Base-by-base conservation (phyloP, 2,329 filamentous ascomycete genomes). In the Plectosphaerella sp. region DNA sequence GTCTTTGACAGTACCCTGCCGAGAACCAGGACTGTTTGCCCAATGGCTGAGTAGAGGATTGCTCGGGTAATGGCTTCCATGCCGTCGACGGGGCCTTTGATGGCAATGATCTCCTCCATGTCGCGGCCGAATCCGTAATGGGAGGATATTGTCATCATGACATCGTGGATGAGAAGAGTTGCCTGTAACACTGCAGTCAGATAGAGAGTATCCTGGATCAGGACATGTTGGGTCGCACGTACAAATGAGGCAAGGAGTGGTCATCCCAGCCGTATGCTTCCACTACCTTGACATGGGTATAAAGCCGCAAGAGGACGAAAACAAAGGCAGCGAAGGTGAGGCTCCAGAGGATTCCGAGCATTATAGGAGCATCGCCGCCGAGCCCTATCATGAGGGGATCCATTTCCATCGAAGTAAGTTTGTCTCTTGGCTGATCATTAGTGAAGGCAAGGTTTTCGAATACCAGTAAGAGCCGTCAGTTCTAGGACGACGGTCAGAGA, bases 241-340 rank as follows among this genome's bases (percentile, higher is more conserved):
- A 56, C 54, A 11, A 54, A 56, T 3, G 52, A 37, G 11, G 53
- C 25, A 28, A 56, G 41, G 54, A 52, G 6, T 56, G 54, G 47
- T 56, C 54, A 35, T 56, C 52, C 18, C 54, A 49, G 15, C 54
- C 54, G 15, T 56, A 56, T 2, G 54, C 52, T 33, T 52, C 45
- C 7, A 56, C 47, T 8, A 56, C 36, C 20, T 37, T 36, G 14
- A 54, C 15, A 6, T 71, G 65, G 1, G 69, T 72, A 49, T 72
- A 73, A 1, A 67, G 58, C 3, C 69, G 67, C 1, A 72, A 61
- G 9, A 54, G 45, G 7, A 72, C 65, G 47, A 73, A 66, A 25
- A 61, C 18, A 4, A 67, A 47, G 16, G 59, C 54, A 10, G 65
- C 37, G 2, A 24, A 50, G 2, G 60, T 59, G 46, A 66, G 28